Evolutionary conservation across 768 basidiomycete genomes (phyloP).

Genomic region (Pholiota molesta): DNA sequence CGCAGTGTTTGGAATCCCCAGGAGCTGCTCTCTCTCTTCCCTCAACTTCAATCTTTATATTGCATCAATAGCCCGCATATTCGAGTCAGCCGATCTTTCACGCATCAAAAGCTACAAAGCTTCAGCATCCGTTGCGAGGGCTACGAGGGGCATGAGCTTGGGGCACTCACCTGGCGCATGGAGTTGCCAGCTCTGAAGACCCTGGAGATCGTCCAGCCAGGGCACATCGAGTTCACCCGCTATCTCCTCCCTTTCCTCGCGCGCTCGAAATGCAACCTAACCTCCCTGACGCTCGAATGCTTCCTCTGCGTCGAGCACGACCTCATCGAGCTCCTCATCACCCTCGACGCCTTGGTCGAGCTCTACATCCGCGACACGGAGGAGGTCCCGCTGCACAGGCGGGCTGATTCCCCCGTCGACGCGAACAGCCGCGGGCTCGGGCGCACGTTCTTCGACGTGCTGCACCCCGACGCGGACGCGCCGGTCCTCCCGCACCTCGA

Average conservation of each 20-base stretch:
- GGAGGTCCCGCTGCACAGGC: no score
- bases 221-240: constrained; percentile 1
- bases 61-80: not conserved
- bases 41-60: not conserved
- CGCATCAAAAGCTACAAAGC: not conserved
- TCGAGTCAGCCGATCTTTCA: not conserved
- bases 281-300: constrained; percentile 14
- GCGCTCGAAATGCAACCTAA: constrained; percentile 15
- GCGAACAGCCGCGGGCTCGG: constrained; percentile 5
- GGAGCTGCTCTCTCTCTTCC: not conserved
- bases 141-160: not conserved
- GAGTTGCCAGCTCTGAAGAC: constrained; percentile 9
- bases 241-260: constrained; percentile 11
- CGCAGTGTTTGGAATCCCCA: not conserved
- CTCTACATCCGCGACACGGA: constrained; percentile 12
- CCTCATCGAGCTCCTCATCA: constrained; percentile 14
- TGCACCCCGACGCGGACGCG: constrained; percentile 16
- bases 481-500: constrained; percentile 17
- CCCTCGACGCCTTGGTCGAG: constrained; percentile 7
- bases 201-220: constrained; percentile 4
- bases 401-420: no score
- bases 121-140: not conserved
- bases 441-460: constrained; percentile 17
- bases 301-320: constrained; percentile 11
- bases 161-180: not conserved